Evolutionary conservation across 441 rosid species (phyloP).

Genomic region (Pelargonium australe): DNA sequence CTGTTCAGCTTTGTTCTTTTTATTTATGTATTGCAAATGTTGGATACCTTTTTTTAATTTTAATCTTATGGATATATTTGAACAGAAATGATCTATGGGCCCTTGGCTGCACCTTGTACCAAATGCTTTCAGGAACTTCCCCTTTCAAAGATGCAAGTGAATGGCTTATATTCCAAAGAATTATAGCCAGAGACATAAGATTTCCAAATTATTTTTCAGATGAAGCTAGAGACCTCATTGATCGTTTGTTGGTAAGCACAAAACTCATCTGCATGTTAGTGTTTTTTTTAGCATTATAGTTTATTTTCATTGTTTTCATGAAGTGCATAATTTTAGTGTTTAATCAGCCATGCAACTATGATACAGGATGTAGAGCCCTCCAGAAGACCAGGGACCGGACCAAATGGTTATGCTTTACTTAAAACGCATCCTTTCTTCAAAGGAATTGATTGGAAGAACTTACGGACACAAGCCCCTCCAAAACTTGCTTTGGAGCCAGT

Average conservation of each 20-base stretch:
- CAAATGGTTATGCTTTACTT: conserved; percentile 69
- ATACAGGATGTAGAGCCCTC: conserved; percentile 80
- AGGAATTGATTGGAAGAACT: conserved; percentile 77
- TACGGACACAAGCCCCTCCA: conserved; percentile 76
- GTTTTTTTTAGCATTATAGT: not conserved
- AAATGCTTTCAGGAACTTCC: conserved; percentile 99
- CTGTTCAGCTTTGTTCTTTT: not conserved
- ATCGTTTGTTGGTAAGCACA: conserved; percentile 66
- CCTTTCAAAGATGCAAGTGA: conserved; percentile 99
- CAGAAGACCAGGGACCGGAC: conserved; percentile 93
- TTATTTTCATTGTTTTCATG: conserved; percentile 1
- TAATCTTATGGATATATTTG: conserved; percentile 33
- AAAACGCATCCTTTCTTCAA: conserved; percentile 88
- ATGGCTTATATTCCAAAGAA: conserved; percentile 98
- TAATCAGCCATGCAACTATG: conserved; percentile 20
- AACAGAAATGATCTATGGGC: conserved; percentile 99
- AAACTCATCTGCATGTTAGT: conserved; percentile 16
- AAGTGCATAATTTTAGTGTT: conserved; percentile 9
- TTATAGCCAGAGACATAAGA: conserved; percentile 89
- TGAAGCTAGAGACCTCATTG: conserved; percentile 85
- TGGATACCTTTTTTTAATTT: not conserved
- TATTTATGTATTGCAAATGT: not conserved
- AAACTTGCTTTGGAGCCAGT: conserved; percentile 60
- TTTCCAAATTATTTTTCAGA: conserved; percentile 90
- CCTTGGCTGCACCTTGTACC: conserved; percentile 98